These are phyloP conservation scores for Blepharisma japonicum DNA, from an alignment of 73 alveolate genomes.

Conservation along the genomic window DNA sequence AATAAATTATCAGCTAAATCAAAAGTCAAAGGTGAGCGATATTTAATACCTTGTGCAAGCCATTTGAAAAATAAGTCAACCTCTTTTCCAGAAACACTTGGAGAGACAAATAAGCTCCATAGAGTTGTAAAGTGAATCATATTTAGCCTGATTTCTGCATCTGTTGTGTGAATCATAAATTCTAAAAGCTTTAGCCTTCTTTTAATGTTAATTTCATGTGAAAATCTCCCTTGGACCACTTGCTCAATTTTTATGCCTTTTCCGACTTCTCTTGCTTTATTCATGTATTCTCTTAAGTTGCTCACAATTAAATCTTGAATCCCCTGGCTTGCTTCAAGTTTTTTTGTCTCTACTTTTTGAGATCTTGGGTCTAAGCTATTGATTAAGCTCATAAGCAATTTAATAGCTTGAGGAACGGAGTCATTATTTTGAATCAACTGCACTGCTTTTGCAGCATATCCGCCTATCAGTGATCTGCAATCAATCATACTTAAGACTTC, in stretches of 20 bases:
- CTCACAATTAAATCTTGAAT: slow-evolving; percentile 44
- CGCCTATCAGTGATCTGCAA: neutral
- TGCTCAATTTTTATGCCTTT: neutral
- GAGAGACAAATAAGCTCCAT: slow-evolving; percentile 48
- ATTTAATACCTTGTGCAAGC: slow-evolving; percentile 29
- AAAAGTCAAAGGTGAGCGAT: neutral
- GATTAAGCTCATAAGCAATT: neutral
- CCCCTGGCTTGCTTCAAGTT: slow-evolving; percentile 23
- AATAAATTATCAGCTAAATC: neutral
- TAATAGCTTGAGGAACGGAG: slow-evolving; percentile 11
- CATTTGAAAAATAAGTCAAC: slow-evolving; percentile 46
- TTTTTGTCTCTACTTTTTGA: slow-evolving; percentile 36
- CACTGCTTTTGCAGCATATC: neutral
- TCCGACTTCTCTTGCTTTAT: neutral
- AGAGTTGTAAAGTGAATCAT: slow-evolving; percentile 41
- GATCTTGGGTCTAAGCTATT: slow-evolving; percentile 35
- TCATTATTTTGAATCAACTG: neutral
- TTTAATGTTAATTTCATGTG: slow-evolving; percentile 43
- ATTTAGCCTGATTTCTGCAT: slow-evolving; percentile 31
- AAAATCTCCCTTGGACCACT: slow-evolving; percentile 40
- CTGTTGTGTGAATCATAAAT: slow-evolving; percentile 34
- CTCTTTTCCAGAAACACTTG: slow-evolving; percentile 38
- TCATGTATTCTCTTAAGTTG: slow-evolving; percentile 26
- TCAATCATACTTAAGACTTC: neutral
- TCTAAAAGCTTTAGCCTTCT: slow-evolving; percentile 51